These are phyloP conservation scores for Balansia obtecta DNA, from an alignment of 2,329 filamentous ascomycete species.

Conservation along the genomic window DNA sequence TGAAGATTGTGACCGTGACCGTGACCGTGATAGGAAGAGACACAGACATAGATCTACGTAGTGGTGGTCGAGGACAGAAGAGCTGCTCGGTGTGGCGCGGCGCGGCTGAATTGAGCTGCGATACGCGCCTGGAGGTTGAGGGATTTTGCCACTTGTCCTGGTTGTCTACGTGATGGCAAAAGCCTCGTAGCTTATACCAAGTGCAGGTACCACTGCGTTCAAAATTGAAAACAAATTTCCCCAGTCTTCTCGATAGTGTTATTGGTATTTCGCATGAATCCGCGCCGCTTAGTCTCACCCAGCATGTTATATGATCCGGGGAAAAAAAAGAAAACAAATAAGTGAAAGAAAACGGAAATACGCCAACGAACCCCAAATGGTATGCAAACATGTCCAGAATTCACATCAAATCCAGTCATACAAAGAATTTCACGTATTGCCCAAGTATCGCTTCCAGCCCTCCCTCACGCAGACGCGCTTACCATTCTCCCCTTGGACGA, in stretches of 20 bases:
- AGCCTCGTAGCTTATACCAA: too few relatives aligned
- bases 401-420: background rate
- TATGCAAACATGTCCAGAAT: background rate
- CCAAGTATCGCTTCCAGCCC: constrained; percentile 72
- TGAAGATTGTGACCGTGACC: constrained; percentile 15
- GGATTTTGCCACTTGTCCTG: too few relatives aligned
- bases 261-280: background rate
- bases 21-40: constrained; percentile 16
- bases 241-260: background rate
- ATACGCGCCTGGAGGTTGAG: too few relatives aligned
- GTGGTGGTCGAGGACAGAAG: constrained; percentile 14
- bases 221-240: background rate
- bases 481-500: constrained; percentile 57
- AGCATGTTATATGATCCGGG: background rate
- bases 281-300: background rate
- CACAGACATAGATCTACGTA: constrained; percentile 17
- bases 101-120: constrained; percentile 16
- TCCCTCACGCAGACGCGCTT: constrained; percentile 54
- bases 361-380: background rate
- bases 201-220: constrained; percentile 31
- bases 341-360: background rate
- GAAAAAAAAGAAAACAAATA: too few relatives aligned
- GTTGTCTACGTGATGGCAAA: too few relatives aligned
- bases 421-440: constrained; percentile 18
- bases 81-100: constrained; percentile 15